Conservation (phyloP, 2,329 filamentous ascomycete genomes). For the Scedosporium apiospermum region DNA sequence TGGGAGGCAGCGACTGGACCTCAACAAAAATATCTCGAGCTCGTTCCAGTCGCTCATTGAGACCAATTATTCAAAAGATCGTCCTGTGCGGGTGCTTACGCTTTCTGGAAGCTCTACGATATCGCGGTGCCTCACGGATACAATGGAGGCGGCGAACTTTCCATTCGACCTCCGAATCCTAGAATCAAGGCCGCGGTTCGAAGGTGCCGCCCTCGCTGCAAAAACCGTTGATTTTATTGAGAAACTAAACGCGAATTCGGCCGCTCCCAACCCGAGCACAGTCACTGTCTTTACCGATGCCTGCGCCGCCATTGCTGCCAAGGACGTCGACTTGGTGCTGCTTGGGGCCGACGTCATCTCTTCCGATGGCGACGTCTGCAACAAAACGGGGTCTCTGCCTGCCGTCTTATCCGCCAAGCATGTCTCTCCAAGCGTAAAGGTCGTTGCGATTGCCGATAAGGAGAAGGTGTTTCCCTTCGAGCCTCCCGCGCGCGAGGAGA, state of each 20-base stretch:
- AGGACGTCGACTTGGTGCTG: constrained; percentile 45
- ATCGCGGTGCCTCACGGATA: constrained; percentile 33
- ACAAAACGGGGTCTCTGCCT: constrained; percentile 57
- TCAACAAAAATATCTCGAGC: constrained; percentile 20
- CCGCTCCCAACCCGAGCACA: constrained; percentile 15
- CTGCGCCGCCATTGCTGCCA: constrained; percentile 43
- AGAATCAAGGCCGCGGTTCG: constrained; percentile 57
- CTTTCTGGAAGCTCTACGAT: constrained; percentile 57
- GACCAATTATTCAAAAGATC: constrained; percentile 12
- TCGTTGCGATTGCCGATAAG: constrained; percentile 47
- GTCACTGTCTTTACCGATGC: constrained; percentile 51
- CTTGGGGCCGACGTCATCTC: constrained; percentile 57
- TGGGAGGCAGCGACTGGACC: constrained; percentile 13
- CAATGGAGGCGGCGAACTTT: constrained; percentile 23
- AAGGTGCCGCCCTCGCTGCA: constrained; percentile 50
- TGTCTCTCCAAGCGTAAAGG: constrained; percentile 31
- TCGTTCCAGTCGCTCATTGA: constrained; percentile 25
- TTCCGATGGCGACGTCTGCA: constrained; percentile 47
- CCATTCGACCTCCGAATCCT: constrained; percentile 48
- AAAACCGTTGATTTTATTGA: constrained; percentile 22
- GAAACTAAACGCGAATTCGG: constrained; percentile 10
- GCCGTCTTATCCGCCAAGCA: constrained; percentile 45
- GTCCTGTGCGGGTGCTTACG: constrained; percentile 42
- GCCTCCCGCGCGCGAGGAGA: constrained; percentile 33
- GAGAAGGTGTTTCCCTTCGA: constrained; percentile 48